Percentiles rank a stretch among this genome's conserved stretches.
phyloP scores from a whole-genome alignment of 495 filamentous ascomycete species.

The Astrothelium macrocarpum region DNA sequence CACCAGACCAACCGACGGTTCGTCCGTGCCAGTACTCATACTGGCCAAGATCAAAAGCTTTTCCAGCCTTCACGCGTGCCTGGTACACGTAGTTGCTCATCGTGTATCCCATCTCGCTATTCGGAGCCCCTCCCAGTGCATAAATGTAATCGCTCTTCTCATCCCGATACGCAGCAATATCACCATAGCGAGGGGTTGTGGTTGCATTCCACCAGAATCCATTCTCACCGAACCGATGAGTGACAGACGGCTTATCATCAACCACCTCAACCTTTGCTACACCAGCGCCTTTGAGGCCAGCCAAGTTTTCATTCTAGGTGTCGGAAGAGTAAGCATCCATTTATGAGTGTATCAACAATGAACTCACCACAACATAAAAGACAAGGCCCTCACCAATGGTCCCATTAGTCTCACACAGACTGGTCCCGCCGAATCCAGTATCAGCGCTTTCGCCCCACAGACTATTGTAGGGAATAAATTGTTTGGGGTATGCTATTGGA shows the following conservation, averaged over 20 bases:
- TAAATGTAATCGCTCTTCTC: slow-evolving; percentile 31
- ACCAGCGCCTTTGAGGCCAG: slow-evolving; percentile 28
- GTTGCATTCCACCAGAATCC: slow-evolving; percentile 32
- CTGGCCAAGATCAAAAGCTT: slow-evolving; percentile 26
- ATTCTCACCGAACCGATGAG: slow-evolving; percentile 21
- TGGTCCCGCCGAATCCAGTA: slow-evolving; percentile 33
- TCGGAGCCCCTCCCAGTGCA: slow-evolving; percentile 30
- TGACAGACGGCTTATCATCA: slow-evolving; percentile 29
- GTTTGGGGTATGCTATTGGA: slow-evolving; percentile 6
- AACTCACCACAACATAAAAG: slow-evolving; percentile 28
- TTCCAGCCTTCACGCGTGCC: slow-evolving; percentile 27
- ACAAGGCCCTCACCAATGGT: slow-evolving; percentile 16
- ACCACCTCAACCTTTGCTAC: slow-evolving; percentile 28
- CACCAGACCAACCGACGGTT: neutral
- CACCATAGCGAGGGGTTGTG: slow-evolving; percentile 27
- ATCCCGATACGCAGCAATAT: slow-evolving; percentile 31
- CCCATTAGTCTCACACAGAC: slow-evolving; percentile 26
- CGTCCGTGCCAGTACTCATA: slow-evolving; percentile 36
- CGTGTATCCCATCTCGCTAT: slow-evolving; percentile 15
- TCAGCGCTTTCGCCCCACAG: slow-evolving; percentile 28
- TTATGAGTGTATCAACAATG: neutral
- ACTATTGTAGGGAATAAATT: slow-evolving; percentile 29
- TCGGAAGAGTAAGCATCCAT: neutral
- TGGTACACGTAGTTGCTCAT: slow-evolving; percentile 29
- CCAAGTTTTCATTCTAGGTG: slow-evolving; percentile 27